phyloP scores from a whole-genome alignment of 2,329 filamentous ascomycete genomes.

The Colletotrichum sp. region DNA sequence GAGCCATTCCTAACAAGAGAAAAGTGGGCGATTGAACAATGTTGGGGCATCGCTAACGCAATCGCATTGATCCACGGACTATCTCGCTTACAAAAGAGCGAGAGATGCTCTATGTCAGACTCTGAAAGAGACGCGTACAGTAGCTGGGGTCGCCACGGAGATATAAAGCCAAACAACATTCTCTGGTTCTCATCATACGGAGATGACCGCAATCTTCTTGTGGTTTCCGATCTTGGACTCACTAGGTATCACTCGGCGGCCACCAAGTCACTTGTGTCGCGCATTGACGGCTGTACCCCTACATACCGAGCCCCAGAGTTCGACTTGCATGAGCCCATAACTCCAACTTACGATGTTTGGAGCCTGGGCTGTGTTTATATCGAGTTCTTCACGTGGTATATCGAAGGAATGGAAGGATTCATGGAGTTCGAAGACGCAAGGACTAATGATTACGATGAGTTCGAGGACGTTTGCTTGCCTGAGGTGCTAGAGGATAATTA shows the following conservation, averaged over 20 bases:
- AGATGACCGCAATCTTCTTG: not conserved
- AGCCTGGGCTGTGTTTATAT: slow-evolving; percentile 31
- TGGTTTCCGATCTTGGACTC: not conserved
- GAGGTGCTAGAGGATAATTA: not conserved
- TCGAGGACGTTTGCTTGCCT: not conserved
- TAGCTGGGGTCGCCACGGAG: slow-evolving; percentile 8
- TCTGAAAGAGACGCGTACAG: not conserved
- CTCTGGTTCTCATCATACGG: slow-evolving; percentile 1
- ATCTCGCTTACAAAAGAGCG: not conserved
- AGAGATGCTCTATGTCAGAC: not conserved
- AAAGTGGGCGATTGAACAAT: slow-evolving; percentile 1
- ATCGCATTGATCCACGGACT: slow-evolving; percentile 4
- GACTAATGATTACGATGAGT: not conserved
- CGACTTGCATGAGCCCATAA: slow-evolving; percentile 2
- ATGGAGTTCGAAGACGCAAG: not conserved
- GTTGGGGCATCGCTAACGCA: not conserved
- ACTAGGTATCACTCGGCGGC: not conserved
- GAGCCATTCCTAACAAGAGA: not conserved
- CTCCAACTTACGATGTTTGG: slow-evolving; percentile 30
- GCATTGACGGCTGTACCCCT: not conserved
- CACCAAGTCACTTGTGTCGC: not conserved
- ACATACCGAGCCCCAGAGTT: slow-evolving; percentile 5
- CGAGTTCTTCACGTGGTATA: slow-evolving; percentile 28
- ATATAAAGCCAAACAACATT: slow-evolving; percentile 11
- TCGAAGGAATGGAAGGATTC: not conserved